Conservation (phyloP, 164 flowering plant genomes). For the Stephania japonica region DNA sequence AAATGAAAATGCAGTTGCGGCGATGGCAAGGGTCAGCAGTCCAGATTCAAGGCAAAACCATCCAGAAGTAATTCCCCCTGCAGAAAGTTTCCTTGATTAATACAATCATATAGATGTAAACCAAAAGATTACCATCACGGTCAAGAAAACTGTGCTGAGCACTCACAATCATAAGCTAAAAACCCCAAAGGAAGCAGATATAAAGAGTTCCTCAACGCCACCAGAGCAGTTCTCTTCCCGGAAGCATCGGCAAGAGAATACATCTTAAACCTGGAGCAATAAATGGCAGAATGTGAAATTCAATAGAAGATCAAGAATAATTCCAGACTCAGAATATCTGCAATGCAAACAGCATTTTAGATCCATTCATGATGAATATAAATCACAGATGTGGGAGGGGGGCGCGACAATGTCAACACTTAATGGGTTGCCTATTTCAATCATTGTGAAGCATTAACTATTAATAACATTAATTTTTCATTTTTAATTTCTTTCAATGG, state of each 20-base stretch:
- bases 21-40: slow-evolving; percentile 56
- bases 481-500: not conserved
- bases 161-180: slow-evolving; percentile 89
- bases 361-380: not conserved
- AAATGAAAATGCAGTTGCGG: slow-evolving; percentile 65
- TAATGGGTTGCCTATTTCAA: not conserved
- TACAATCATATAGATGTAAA: not conserved
- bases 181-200: slow-evolving; percentile 85
- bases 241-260: slow-evolving; percentile 74
- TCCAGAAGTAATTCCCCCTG: slow-evolving; percentile 84
- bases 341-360: not conserved
- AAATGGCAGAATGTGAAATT: slow-evolving; percentile 9
- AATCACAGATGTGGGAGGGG: not conserved
- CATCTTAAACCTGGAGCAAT: slow-evolving; percentile 63
- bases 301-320: not conserved
- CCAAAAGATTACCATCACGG: not conserved
- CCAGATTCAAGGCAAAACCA: slow-evolving; percentile 87
- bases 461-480: not conserved
- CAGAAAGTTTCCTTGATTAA: not conserved
- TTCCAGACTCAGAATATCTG: not conserved
- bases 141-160: not conserved
- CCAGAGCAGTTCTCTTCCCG: slow-evolving; percentile 71
- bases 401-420: not conserved
- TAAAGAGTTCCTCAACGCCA: slow-evolving; percentile 80
- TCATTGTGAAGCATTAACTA: not conserved